phyloP scores from a whole-genome alignment of 371 early-diverging fungal species.

The Rhizopus stolonifer region DNA sequence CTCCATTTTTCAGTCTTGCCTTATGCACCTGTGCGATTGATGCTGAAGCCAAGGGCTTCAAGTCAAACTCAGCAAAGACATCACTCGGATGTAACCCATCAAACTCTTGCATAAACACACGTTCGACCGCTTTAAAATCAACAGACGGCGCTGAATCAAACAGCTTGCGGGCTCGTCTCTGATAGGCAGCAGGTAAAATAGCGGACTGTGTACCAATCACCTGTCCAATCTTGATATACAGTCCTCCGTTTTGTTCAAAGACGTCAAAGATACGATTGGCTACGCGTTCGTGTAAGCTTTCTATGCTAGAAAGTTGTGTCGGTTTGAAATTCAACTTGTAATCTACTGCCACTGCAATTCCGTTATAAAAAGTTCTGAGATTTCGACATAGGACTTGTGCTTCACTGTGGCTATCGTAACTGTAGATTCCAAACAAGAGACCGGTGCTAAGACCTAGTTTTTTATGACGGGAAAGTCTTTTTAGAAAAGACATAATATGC shows the following conservation, averaged over 20 bases:
- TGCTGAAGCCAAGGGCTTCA: constrained; percentile 80
- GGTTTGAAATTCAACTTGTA: constrained; percentile 79
- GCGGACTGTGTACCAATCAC: constrained; percentile 81
- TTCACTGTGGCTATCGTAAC: constrained; percentile 54
- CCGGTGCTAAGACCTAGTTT: no score
- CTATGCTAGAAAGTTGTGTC: constrained; percentile 41
- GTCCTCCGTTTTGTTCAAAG: constrained; percentile 82
- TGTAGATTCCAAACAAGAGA: constrained; percentile 47
- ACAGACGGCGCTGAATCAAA: constrained; percentile 86
- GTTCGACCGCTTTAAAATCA: constrained; percentile 63
- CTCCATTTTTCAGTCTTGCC: constrained; percentile 73
- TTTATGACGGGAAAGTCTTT: no score
- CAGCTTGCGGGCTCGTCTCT: constrained; percentile 64
- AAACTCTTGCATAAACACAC: constrained; percentile 72
- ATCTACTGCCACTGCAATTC: constrained; percentile 59
- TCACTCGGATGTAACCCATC: constrained; percentile 55
- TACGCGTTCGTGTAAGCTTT: constrained; percentile 65
- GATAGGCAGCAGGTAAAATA: constrained; percentile 77
- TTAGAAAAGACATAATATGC: no score
- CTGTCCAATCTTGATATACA: constrained; percentile 91
- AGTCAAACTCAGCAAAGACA: constrained; percentile 72
- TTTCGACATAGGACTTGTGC: constrained; percentile 58
- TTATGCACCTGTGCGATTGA: constrained; percentile 94
- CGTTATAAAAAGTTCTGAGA: constrained; percentile 59
- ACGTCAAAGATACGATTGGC: constrained; percentile 75